Base-by-base conservation (phyloP, 1,139 yeast species). In the Kodamaea sp. region DNA sequence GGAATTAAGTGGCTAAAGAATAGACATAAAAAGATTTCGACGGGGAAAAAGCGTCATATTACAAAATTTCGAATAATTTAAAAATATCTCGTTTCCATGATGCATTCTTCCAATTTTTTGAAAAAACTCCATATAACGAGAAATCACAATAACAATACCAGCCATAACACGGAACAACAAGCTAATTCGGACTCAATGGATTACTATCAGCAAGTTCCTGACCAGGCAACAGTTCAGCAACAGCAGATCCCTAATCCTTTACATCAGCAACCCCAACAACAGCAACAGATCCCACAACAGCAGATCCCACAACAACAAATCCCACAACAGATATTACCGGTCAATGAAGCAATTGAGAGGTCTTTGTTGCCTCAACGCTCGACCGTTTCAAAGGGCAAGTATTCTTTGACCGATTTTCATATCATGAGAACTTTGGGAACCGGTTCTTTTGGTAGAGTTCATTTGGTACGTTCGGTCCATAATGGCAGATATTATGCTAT, bases 371-470 rank as follows among this genome's bases (percentile, higher is more conserved):
- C 61, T 10, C 56, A 54, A 31, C 41, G 53, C 8, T 46, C 49
- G 25, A 49, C 68, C n/a, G 58, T 59, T 26, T 61, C 81, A 31
- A 76, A 75, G 46, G 82, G 82, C n/a, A 77, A 76, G 51, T 77
- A 77, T 51, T 66, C 78, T 5, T 55, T 78, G 28, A 61, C 65
- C 28, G 83, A 78, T 52, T 78, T 78, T 49, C 73, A 68, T 38
- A 65, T 76, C 34, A 62, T 78, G 62, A 62, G 81, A 43, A 78
- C 83, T 6, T 62, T 78, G 40, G 83, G 83, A 2, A 78, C 83
- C 0, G 83, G 83, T 1, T 75, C 80, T 2, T 78, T 78, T 56
- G 83, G 83, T n/a, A 57, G 83, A 44, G 83, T 78, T 33, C 82
- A 78, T 57, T 59, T 78, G 45, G 81, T 76, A 10, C 59, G 81